A percentile compares a stretch with the other conserved stretches of the same genome.
phyloP scores from a whole-genome alignment of 139 green algal species.

The Pseudopediastrum boryanum region DNA sequence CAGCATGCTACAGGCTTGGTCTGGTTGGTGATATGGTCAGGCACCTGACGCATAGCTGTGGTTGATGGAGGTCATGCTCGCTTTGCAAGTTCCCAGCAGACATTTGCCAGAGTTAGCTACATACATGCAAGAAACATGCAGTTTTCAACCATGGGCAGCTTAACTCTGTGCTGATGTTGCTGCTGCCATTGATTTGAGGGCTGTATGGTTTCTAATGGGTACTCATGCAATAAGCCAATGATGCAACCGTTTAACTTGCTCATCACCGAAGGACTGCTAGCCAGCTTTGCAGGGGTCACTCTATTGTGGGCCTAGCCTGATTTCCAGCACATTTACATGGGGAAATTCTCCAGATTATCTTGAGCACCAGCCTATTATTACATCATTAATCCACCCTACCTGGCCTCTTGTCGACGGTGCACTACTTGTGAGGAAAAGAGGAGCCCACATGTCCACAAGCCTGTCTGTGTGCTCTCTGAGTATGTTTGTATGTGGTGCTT shows the following conservation, averaged over 20 bases:
- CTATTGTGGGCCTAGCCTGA: too few species aligned
- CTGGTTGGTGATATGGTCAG: background rate
- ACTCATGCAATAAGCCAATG: background rate
- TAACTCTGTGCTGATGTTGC: too few species aligned
- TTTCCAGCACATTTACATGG: too few species aligned
- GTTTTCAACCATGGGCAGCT: background rate
- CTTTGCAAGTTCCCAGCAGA: background rate
- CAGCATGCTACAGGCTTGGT: background rate
- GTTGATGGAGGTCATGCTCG: background rate
- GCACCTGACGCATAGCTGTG: background rate
- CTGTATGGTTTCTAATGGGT: too few species aligned
- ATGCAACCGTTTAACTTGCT: background rate
- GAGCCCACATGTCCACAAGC: background rate
- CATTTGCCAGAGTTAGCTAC: background rate
- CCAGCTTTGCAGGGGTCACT: too few species aligned
- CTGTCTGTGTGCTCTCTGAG: background rate
- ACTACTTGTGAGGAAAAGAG: too few species aligned
- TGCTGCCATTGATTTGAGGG: too few species aligned
- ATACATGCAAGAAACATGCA: background rate
- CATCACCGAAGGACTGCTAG: too few species aligned
- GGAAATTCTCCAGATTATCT: too few species aligned
- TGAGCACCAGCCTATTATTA: too few species aligned
- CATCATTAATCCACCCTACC: too few species aligned
- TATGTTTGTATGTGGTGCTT: background rate
- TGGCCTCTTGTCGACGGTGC: too few species aligned